A percentile compares a stretch with the other conserved stretches of the same genome.
These are phyloP conservation scores for Ogataea trehaloabstinens DNA, from an alignment of 805 yeast species.

Conservation along the genomic window DNA sequence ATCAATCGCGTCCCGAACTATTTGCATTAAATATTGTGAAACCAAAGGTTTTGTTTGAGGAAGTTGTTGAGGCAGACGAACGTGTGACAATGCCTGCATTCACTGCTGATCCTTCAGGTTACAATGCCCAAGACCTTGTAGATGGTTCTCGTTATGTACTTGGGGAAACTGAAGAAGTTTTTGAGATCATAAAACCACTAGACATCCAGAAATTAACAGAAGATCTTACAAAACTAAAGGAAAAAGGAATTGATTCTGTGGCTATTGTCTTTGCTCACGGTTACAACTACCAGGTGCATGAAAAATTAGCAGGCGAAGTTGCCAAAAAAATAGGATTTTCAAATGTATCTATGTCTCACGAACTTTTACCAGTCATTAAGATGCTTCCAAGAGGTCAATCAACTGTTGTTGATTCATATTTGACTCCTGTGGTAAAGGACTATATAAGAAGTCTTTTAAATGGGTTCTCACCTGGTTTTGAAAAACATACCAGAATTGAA, in stretches of 20 bases:
- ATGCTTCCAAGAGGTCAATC: constrained; percentile 42
- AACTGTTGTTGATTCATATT: constrained; percentile 40
- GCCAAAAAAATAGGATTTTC: constrained; percentile 52
- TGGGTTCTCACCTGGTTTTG: constrained; percentile 34
- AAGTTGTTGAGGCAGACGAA: constrained; percentile 22
- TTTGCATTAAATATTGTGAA: constrained; percentile 20
- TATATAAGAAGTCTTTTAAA: constrained; percentile 37
- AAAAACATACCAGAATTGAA: constrained; percentile 36
- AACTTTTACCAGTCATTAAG: constrained; percentile 37
- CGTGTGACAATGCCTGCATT: constrained; percentile 25
- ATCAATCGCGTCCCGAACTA: constrained; percentile 30
- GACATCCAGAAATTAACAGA: constrained; percentile 20
- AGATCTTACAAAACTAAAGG: constrained; percentile 26
- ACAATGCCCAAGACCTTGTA: constrained; percentile 13
- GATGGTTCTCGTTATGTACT: constrained; percentile 29
- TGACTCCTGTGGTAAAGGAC: constrained; percentile 42
- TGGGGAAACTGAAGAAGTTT: constrained; percentile 40
- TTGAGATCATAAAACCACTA: constrained; percentile 36
- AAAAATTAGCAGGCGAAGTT: constrained; percentile 30
- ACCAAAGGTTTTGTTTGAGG: constrained; percentile 20
- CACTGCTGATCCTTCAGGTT: constrained; percentile 20
- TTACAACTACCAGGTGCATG: constrained; percentile 38
- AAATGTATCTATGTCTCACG: constrained; percentile 33
- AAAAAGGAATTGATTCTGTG: constrained; percentile 30
- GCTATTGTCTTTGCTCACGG: constrained; percentile 38